These are phyloP conservation scores for Podospora fimiseda DNA, from an alignment of 495 filamentous ascomycete species.

Conservation along the genomic window DNA sequence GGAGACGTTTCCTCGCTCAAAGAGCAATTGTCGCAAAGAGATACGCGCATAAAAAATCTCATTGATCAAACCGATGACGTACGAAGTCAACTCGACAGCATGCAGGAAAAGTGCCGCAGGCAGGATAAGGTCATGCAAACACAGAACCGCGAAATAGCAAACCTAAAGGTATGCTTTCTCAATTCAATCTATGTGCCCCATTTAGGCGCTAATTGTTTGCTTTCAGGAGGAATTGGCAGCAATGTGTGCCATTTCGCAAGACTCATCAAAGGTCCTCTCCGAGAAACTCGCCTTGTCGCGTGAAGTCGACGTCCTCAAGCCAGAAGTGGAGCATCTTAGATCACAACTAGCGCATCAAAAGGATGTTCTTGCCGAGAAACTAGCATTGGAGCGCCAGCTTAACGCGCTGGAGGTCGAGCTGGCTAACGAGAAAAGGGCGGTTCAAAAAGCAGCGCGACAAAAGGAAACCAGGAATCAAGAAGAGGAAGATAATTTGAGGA, in stretches of 20 bases:
- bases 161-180: conserved; percentile 51
- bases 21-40: conserved; percentile 35
- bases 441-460: conserved; percentile 53
- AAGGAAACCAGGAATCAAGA: conserved; percentile 32
- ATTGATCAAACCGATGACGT: conserved; percentile 50
- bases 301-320: conserved; percentile 62
- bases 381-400: conserved; percentile 67
- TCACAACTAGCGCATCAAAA: conserved; percentile 62
- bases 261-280: conserved; percentile 62
- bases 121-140: conserved; percentile 51
- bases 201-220: not conserved
- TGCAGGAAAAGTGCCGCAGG: conserved; percentile 48
- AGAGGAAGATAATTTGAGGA: conserved; percentile 40
- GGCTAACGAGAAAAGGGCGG: conserved; percentile 66
- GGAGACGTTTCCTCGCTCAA: conserved; percentile 53
- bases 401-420: conserved; percentile 71
- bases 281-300: conserved; percentile 71
- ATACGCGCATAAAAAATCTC: conserved; percentile 55
- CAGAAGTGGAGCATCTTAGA: conserved; percentile 72
- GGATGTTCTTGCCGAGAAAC: conserved; percentile 62
- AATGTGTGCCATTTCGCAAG: conserved; percentile 54
- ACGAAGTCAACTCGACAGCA: conserved; percentile 50
- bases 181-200: too few species aligned
- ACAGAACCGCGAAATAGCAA: conserved; percentile 58
- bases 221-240: conserved; percentile 61